These are phyloP conservation scores for Crassisporium funariophilum DNA, from an alignment of 768 basidiomycete genomes.

Conservation along the genomic window DNA sequence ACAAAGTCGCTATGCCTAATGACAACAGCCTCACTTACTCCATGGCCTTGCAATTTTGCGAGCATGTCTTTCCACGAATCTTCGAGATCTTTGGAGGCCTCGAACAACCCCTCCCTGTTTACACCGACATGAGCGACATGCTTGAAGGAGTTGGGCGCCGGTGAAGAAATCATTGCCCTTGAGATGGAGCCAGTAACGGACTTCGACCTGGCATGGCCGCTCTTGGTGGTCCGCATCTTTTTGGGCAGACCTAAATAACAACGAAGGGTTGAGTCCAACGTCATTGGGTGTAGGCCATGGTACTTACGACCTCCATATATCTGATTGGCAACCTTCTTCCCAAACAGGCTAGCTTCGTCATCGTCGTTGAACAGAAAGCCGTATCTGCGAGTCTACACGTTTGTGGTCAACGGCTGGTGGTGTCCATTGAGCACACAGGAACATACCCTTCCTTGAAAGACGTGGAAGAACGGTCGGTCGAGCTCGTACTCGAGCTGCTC, in stretches of 20 bases:
- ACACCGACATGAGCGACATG: constrained; percentile 70
- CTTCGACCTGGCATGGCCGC: constrained; percentile 37
- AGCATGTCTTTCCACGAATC: constrained; percentile 52
- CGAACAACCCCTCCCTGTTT: constrained; percentile 48
- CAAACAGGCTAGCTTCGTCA: constrained; percentile 45
- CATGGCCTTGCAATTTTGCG: constrained; percentile 35
- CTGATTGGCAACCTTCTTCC: constrained; percentile 37
- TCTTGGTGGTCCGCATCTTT: constrained; percentile 30
- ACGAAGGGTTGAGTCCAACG: constrained; percentile 13
- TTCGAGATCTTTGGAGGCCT: constrained; percentile 55
- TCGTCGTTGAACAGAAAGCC: constrained; percentile 56
- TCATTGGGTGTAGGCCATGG: constrained; percentile 4
- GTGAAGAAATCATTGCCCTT: constrained; percentile 55
- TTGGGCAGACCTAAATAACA: constrained; percentile 21
- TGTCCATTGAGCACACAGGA: neutral
- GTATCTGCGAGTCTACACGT: constrained; percentile 54
- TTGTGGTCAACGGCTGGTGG: constrained; percentile 50
- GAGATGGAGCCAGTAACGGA: constrained; percentile 29
- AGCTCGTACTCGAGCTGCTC: constrained; percentile 68
- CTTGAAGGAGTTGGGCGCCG: constrained; percentile 61
- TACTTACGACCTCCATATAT: constrained; percentile 29
- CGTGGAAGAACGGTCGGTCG: constrained; percentile 92
- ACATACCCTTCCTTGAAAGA: constrained; percentile 78
- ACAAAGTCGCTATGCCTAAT: constrained; percentile 31
- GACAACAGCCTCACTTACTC: constrained; percentile 26